A percentile compares a stretch with the other conserved stretches of the same genome.
phyloP scores from a whole-genome alignment of 129 eudicot species.

The Scalesia atractyloides region DNA sequence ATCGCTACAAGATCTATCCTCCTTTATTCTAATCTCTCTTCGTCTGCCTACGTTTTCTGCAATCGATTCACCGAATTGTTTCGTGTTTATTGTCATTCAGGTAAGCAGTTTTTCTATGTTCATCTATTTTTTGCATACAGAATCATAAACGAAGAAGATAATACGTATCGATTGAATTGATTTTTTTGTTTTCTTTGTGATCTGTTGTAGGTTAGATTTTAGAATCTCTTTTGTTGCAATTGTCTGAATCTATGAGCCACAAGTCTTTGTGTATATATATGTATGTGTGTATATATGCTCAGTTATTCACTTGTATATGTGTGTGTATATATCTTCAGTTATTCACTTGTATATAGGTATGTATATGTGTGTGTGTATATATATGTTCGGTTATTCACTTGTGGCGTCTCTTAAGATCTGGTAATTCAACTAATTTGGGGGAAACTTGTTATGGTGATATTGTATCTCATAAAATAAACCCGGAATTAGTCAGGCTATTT shows the following conservation, averaged over 20 bases:
- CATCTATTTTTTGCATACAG: neutral
- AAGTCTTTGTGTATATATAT: neutral
- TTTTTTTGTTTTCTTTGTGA: conserved; percentile 12
- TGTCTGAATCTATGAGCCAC: neutral
- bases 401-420: neutral
- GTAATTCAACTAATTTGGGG: neutral
- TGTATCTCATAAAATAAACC: neutral
- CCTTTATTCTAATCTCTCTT: conserved; percentile 6
- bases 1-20: conserved; percentile 13
- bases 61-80: conserved; percentile 16
- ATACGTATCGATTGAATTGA: conserved; percentile 4
- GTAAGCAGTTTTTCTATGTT: neutral
- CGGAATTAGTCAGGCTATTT: neutral
- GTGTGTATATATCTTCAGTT: no score
- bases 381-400: neutral
- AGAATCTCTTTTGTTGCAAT: neutral
- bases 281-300: no score
- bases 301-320: no score
- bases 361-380: neutral
- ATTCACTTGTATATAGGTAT: no score
- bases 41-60: conserved; percentile 26
- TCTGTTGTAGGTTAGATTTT: conserved; percentile 1
- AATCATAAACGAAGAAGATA: neutral
- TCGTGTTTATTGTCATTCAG: conserved; percentile 2
- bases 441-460: neutral